Base-by-base conservation (phyloP, 345 rosid genomes). In the Lepidium aucheri region DNA sequence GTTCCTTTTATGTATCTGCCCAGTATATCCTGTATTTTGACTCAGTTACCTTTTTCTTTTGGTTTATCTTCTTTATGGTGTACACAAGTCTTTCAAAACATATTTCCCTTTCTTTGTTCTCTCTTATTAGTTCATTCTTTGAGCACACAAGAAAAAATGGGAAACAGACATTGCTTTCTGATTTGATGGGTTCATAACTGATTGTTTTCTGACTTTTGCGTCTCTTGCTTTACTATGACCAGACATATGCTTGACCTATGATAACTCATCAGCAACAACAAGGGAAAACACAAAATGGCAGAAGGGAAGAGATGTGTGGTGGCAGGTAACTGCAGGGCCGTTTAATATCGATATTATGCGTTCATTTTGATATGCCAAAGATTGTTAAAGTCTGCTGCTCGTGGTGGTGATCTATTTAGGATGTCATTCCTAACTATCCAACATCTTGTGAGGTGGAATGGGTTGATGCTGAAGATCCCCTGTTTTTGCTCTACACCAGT, bases 401-500 rank as follows among this genome's bases (percentile, higher is more conserved):
- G 1, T 2, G 22, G 73, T 69, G 72, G 51, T 54, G 16, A 4
- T 35, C 65, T 32, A 57, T 63, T 54, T 78, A 94, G 97, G 99
- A 94, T 70, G 80, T 87, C 58, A 72, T 94, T 62, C 90, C 91
- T 38, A 79, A 82, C 54, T 94, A 81, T 80, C 88, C 96, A 59
- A 84, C 89, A 11, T 78, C 81, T 2, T 94, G 97, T 76, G 95
- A 79, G 16, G 89, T 90, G 46, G 96, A 88, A 84, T 94, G 99
- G 99, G 89, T 90, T 80, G 99, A 94, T 83, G 97, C 99, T 2
- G 99, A 93, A 85, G 97, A 90, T 86, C 92, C 98, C 41, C 78
- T 88, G 63, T 94, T 90, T 77, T 84, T 94, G 67, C 86, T 94
- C 49, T 94, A 94, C 74, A 94, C 99, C 35, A 94, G 99, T 65